phyloP scores from a whole-genome alignment of 345 rosid genomes.

The Crucihimalaya himalaica region DNA sequence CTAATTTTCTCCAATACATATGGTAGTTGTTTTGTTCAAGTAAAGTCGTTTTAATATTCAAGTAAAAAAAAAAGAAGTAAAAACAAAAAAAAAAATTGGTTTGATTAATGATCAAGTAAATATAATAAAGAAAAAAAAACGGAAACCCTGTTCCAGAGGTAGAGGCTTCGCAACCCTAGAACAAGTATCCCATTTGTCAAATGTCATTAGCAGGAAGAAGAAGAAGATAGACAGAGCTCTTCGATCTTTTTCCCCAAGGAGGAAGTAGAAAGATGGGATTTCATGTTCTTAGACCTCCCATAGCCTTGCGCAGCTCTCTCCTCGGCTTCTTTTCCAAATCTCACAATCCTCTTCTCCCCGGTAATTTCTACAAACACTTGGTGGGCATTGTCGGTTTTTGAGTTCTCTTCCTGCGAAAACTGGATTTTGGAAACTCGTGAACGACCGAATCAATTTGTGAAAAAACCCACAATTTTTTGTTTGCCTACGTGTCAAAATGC shows the following conservation, averaged over 20 bases:
- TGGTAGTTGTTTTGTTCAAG: too few species aligned
- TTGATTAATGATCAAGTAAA: background rate
- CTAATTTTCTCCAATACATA: too few species aligned
- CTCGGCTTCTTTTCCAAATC: conserved; percentile 42
- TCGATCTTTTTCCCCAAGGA: conserved; percentile 14
- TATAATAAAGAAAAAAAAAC: background rate
- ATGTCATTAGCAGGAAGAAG: background rate
- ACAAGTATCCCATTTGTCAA: background rate
- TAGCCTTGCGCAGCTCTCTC: conserved; percentile 41
- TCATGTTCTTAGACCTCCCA: conserved; percentile 48
- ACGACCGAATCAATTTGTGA: background rate
- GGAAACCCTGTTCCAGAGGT: background rate
- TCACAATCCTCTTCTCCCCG: conserved; percentile 37
- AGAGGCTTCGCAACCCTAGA: conserved; percentile 17
- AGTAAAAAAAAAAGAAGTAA: too few species aligned
- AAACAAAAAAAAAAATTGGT: background rate
- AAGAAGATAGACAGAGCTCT: conserved; percentile 11
- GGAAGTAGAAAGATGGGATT: conserved; percentile 41
- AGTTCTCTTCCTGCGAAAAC: background rate
- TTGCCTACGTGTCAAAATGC: background rate
- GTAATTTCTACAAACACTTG: conserved; percentile 46
- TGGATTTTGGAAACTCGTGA: background rate
- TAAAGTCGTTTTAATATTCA: too few species aligned
- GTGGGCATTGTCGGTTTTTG: conserved; percentile 11
- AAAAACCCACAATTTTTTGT: background rate